phyloP scores from a whole-genome alignment of 371 early-diverging fungal species.

The Zychaea mexicana region DNA sequence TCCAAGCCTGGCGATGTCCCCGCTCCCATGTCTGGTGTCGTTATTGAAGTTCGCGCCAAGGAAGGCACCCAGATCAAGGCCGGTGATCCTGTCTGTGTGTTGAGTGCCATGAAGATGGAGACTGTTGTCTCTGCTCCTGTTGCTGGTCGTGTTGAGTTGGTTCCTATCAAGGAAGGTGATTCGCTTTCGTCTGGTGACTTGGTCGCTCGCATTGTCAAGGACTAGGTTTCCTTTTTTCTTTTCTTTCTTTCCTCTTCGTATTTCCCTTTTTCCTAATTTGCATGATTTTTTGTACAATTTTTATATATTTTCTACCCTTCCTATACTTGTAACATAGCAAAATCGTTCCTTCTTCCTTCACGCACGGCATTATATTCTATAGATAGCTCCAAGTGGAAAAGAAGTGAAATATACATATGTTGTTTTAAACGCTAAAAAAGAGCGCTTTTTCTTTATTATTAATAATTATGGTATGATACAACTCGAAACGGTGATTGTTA shows the following conservation, averaged over 20 bases:
- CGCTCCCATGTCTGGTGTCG: slow-evolving; percentile 94
- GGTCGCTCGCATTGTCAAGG: slow-evolving; percentile 66
- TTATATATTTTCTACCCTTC: not conserved
- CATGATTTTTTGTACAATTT: not conserved
- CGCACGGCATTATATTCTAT: too few relatives aligned
- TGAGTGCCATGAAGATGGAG: slow-evolving; percentile 98
- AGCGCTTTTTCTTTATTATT: too few relatives aligned
- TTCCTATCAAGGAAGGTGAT: slow-evolving; percentile 77
- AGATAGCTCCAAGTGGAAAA: too few relatives aligned
- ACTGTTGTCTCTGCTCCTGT: slow-evolving; percentile 87
- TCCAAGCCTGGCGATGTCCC: slow-evolving; percentile 81
- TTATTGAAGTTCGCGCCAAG: slow-evolving; percentile 88
- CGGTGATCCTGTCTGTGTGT: slow-evolving; percentile 88
- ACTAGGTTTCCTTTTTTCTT: slow-evolving; percentile 8
- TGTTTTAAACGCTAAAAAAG: too few relatives aligned
- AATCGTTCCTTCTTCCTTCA: too few relatives aligned
- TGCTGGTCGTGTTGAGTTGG: slow-evolving; percentile 75
- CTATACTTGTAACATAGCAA: slow-evolving; percentile 4
- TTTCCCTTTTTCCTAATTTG: too few relatives aligned
- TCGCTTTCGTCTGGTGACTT: slow-evolving; percentile 84
- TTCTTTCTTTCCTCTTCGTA: not conserved
- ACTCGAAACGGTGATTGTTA: too few relatives aligned
- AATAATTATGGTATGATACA: too few relatives aligned
- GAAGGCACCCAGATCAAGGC: slow-evolving; percentile 80
- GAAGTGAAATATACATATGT: too few relatives aligned